Evolutionary conservation across 2,329 filamentous ascomycete species (phyloP).

Genomic region (Trichophaea hybrida): DNA sequence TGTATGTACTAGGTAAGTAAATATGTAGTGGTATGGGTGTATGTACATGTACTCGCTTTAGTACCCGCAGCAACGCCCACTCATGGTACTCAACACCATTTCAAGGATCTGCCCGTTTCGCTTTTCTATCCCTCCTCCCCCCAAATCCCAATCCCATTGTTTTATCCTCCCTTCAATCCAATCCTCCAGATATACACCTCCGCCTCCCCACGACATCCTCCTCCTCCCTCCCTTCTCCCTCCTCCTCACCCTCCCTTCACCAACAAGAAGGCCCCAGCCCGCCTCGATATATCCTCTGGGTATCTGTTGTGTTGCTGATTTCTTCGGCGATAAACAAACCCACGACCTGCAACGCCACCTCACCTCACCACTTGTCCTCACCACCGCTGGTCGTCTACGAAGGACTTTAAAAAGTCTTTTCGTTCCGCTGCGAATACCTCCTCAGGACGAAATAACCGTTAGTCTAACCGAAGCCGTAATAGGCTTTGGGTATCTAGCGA

Average conservation of each 20-base stretch:
- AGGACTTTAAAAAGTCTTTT: not conserved
- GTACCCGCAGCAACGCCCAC: no score
- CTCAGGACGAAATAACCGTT: slow-evolving; percentile 18
- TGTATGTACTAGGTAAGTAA: no score
- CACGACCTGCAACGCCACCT: slow-evolving; percentile 11
- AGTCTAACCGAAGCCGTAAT: slow-evolving; percentile 17
- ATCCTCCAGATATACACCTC: slow-evolving; percentile 13
- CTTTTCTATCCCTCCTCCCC: slow-evolving; percentile 13
- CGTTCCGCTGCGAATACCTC: slow-evolving; percentile 13
- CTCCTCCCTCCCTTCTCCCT: slow-evolving; percentile 3
- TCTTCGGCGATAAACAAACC: slow-evolving; percentile 13
- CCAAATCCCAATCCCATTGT: slow-evolving; percentile 4
- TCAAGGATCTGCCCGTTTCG: slow-evolving; percentile 7
- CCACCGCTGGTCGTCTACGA: slow-evolving; percentile 4
- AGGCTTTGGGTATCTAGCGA: slow-evolving; percentile 17
- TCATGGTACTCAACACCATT: no score
- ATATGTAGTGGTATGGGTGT: no score
- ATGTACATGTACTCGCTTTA: no score
- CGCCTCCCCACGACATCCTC: slow-evolving; percentile 17
- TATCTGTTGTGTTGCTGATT: slow-evolving; percentile 12
- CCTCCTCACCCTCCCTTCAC: slow-evolving; percentile 5
- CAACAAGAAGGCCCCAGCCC: slow-evolving; percentile 19
- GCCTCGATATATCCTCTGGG: slow-evolving; percentile 22
- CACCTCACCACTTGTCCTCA: slow-evolving; percentile 3
- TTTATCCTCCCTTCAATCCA: slow-evolving; percentile 14